phyloP scores from a whole-genome alignment of 208 protist species.

The Trypanosoma theileri region DNA sequence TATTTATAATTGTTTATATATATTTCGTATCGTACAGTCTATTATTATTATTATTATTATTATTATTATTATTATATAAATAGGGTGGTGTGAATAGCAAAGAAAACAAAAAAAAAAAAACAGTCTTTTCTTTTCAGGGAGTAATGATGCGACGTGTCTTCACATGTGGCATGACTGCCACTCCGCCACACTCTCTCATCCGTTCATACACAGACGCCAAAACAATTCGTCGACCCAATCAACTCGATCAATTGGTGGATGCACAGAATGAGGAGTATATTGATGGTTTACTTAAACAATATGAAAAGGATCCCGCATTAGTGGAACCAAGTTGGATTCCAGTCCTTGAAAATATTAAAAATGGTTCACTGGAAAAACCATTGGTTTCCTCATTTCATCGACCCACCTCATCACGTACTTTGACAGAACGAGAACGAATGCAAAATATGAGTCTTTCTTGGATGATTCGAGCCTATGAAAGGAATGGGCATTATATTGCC shows the following conservation, averaged over 20 bases:
- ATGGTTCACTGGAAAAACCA: conserved; percentile 44
- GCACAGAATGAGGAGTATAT: conserved; percentile 78
- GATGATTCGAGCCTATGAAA: conserved; percentile 90
- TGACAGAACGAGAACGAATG: conserved; percentile 76
- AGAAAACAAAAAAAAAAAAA: conserved; percentile 8
- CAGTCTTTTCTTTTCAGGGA: no score
- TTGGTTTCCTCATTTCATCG: conserved; percentile 78
- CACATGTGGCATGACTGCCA: conserved; percentile 11
- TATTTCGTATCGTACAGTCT: neutral
- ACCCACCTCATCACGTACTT: conserved; percentile 50
- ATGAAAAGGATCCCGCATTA: conserved; percentile 62
- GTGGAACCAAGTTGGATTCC: conserved; percentile 84
- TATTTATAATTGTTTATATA: no score
- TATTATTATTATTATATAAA: no score
- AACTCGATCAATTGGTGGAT: conserved; percentile 71
- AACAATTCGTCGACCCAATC: conserved; percentile 76
- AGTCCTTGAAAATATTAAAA: conserved; percentile 72
- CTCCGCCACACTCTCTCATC: conserved; percentile 5
- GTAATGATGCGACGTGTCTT: conserved; percentile 74
- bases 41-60: no score
- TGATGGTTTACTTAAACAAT: conserved; percentile 75
- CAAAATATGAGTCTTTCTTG: conserved; percentile 90
- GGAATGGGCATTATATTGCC: conserved; percentile 79
- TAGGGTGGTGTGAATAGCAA: no score
- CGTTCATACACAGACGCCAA: conserved; percentile 73